A percentile compares a stretch with the other conserved stretches of the same genome.
phyloP scores from a whole-genome alignment of 2,329 filamentous ascomycete genomes.

The Curvularia spicifera region DNA sequence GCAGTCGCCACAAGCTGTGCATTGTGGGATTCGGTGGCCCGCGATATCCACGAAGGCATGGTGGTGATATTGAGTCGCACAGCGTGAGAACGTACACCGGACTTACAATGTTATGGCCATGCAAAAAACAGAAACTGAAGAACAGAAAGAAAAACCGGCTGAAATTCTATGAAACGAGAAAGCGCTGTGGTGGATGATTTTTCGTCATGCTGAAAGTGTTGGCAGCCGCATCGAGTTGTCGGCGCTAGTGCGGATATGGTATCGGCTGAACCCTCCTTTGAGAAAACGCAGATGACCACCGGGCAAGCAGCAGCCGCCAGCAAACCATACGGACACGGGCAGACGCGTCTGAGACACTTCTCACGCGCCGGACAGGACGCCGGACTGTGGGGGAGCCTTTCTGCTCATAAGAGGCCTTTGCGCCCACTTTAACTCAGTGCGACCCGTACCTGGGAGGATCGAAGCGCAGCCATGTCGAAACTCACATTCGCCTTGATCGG shows the following conservation, averaged over 20 bases:
- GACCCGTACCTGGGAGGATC: constrained; percentile 6
- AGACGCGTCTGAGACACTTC: constrained; percentile 48
- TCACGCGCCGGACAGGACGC: constrained; percentile 44
- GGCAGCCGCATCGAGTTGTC: constrained; percentile 11
- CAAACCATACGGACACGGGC: constrained; percentile 35
- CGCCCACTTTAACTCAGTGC: constrained; percentile 4
- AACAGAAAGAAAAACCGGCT: neutral
- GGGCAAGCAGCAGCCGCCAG: constrained; percentile 31
- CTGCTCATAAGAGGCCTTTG: constrained; percentile 25
- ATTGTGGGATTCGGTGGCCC: constrained; percentile 54
- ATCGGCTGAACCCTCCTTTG: constrained; percentile 28
- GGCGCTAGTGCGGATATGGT: constrained; percentile 24
- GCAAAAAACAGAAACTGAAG: constrained; percentile 2
- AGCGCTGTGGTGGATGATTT: constrained; percentile 12
- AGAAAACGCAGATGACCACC: constrained; percentile 39
- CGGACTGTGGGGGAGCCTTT: constrained; percentile 26
- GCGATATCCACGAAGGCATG: constrained; percentile 57
- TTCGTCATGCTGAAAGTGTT: constrained; percentile 10
- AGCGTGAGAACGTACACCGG: constrained; percentile 5
- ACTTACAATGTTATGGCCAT: constrained; percentile 13
- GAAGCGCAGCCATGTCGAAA: constrained; percentile 54
- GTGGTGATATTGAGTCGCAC: constrained; percentile 11
- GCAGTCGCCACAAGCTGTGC: constrained; percentile 75
- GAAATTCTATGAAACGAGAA: neutral
- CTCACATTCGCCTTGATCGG: constrained; percentile 58